phyloP scores from a whole-genome alignment of 2,329 filamentous ascomycete species.

The Cercospora nicotianae region DNA sequence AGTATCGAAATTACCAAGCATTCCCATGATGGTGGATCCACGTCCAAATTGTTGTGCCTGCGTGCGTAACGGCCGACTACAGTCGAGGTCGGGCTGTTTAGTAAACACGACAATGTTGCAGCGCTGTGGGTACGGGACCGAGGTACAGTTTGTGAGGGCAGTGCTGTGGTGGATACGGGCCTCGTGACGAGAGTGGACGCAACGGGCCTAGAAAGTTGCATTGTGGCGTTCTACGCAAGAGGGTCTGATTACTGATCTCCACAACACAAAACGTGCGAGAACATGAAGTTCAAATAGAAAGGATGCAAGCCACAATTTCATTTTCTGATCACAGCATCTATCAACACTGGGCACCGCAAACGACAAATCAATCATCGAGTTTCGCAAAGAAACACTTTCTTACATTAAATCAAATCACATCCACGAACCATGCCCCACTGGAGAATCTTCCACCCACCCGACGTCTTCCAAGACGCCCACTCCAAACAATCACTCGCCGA shows the following conservation, averaged over 20 bases:
- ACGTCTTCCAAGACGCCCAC: conserved; percentile 36
- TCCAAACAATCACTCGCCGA: conserved; percentile 38
- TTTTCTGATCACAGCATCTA: neutral
- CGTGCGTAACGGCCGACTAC: neutral
- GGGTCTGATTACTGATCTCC: neutral
- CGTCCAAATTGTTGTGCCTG: neutral
- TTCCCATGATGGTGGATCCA: neutral
- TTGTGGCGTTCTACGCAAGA: neutral
- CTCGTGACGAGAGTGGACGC: neutral
- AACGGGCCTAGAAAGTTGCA: neutral
- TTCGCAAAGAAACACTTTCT: neutral
- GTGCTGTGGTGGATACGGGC: neutral
- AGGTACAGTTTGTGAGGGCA: neutral
- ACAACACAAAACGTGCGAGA: neutral
- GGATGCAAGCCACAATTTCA: neutral
- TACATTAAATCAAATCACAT: neutral
- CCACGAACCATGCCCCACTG: conserved; percentile 45
- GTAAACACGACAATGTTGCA: neutral
- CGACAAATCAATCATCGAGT: neutral
- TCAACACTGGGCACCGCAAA: neutral
- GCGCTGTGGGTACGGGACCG: neutral
- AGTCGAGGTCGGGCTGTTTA: neutral
- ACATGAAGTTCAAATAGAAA: neutral
- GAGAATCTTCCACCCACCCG: conserved; percentile 43
- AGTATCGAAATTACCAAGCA: neutral